Evolutionary conservation across 345 rosid species (phyloP).

Genomic region (Boechera stricta): DNA sequence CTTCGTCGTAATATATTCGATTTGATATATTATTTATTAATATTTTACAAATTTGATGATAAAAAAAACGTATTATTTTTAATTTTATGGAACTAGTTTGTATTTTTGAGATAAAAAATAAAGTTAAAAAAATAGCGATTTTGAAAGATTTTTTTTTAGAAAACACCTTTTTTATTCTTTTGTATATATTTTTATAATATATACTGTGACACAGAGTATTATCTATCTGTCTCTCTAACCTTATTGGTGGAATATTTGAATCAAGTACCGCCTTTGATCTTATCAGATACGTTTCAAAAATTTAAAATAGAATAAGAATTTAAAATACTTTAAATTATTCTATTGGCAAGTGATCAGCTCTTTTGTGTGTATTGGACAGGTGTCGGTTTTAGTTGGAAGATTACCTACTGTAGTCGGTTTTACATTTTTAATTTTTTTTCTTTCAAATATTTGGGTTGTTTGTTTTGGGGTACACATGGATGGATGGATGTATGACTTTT

Average conservation of each 20-base stretch:
- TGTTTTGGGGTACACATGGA: neutral
- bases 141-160: no score
- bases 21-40: no score
- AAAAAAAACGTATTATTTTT: no score
- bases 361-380: slow-evolving; percentile 6
- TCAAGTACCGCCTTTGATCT: slow-evolving; percentile 41
- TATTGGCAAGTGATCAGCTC: slow-evolving; percentile 35
- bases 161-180: neutral
- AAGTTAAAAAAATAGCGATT: no score
- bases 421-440: neutral
- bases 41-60: no score
- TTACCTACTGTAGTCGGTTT: slow-evolving; percentile 32
- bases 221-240: neutral
- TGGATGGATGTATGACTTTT: neutral
- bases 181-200: neutral
- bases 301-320: neutral
- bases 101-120: no score
- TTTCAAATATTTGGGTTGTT: slow-evolving; percentile 9
- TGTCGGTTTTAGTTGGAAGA: slow-evolving; percentile 27
- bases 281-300: slow-evolving; percentile 8
- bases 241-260: slow-evolving; percentile 41
- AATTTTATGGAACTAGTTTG: no score
- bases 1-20: no score
- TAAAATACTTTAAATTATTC: slow-evolving; percentile 32
- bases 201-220: slow-evolving; percentile 10